Evolutionary conservation across 2,329 filamentous ascomycete species (phyloP).

Genomic region (Cadophora sp.): DNA sequence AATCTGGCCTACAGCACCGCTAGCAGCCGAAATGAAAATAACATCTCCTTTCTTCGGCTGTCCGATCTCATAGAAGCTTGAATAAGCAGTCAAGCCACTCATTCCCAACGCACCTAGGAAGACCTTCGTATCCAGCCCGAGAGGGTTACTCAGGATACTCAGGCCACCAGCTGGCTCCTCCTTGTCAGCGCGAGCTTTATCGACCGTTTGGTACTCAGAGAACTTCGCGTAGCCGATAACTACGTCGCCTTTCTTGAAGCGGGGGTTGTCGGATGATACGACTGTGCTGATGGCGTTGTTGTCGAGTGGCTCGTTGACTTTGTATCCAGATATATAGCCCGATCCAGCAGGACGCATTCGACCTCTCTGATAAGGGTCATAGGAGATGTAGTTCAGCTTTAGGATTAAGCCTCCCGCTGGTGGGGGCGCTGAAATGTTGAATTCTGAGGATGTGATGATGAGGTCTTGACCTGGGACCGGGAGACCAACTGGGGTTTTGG

Average conservation of each 20-base stretch:
- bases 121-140: slow-evolving; percentile 66
- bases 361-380: slow-evolving; percentile 84
- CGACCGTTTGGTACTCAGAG: slow-evolving; percentile 70
- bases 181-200: slow-evolving; percentile 46
- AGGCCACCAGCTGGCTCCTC: slow-evolving; percentile 50
- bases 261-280: slow-evolving; percentile 66
- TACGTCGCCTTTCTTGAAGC: slow-evolving; percentile 71
- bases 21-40: slow-evolving; percentile 77
- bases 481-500: slow-evolving; percentile 66
- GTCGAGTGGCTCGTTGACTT: slow-evolving; percentile 65
- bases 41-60: slow-evolving; percentile 78
- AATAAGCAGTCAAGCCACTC: slow-evolving; percentile 78
- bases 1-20: slow-evolving; percentile 75
- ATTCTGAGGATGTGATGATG: slow-evolving; percentile 66
- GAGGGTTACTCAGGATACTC: slow-evolving; percentile 69
- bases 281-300: slow-evolving; percentile 72
- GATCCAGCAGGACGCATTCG: slow-evolving; percentile 66
- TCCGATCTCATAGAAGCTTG: slow-evolving; percentile 75
- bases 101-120: slow-evolving; percentile 81
- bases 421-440: slow-evolving; percentile 67
- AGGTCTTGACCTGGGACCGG: slow-evolving; percentile 76
- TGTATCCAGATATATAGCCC: slow-evolving; percentile 57
- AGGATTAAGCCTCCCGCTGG: slow-evolving; percentile 71
- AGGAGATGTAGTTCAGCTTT: slow-evolving; percentile 74
- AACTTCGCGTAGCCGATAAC: slow-evolving; percentile 63